phyloP scores from a whole-genome alignment of 106 monocot species.

The Dioscorea dumetorum region DNA sequence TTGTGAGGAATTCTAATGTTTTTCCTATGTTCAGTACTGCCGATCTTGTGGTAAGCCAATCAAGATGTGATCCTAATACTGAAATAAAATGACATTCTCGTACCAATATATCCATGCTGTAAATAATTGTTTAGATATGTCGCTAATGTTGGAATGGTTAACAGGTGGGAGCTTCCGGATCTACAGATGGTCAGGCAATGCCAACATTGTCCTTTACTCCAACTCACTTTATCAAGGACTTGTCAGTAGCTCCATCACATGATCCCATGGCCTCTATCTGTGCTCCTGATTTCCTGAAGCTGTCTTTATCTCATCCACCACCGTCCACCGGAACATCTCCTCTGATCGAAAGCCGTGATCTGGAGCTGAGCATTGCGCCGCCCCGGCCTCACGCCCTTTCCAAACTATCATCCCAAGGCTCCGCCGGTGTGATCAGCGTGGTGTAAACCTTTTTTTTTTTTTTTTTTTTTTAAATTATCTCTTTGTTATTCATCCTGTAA shows the following conservation, averaged over 20 bases:
- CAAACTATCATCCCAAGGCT: neutral
- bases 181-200: neutral
- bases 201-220: neutral
- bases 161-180: neutral
- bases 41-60: neutral
- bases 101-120: no score
- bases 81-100: no score
- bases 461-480: no score
- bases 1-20: neutral
- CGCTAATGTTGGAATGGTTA: no score
- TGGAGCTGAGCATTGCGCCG: constrained; percentile 42
- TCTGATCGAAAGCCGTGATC: constrained; percentile 7
- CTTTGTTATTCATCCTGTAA: neutral
- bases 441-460: neutral
- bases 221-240: neutral
- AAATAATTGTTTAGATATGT: no score
- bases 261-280: neutral
- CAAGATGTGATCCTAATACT: no score
- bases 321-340: neutral
- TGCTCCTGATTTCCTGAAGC: constrained; percentile 14
- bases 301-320: constrained; percentile 8
- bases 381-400: constrained; percentile 10
- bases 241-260: neutral
- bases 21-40: neutral
- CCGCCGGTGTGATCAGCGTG: constrained; percentile 12